A percentile compares a stretch with the other conserved stretches of the same genome.
Evolutionary conservation across 2,329 filamentous ascomycete species (phyloP).

Genomic region (Clonostachys sp.): DNA sequence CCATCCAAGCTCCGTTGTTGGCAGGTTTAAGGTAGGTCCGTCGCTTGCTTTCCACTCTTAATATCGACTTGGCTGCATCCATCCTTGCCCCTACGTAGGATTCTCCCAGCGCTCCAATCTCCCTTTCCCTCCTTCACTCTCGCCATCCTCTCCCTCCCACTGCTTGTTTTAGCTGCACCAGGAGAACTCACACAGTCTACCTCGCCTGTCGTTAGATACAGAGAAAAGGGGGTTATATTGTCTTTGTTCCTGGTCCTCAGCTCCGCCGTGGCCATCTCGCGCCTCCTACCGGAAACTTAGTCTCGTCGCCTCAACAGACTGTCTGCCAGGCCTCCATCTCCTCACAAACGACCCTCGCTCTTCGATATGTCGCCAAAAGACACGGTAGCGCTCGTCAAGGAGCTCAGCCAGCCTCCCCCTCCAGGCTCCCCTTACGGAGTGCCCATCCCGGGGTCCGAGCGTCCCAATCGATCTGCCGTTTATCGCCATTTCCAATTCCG

Average conservation of each 20-base stretch:
- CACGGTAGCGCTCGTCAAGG: slow-evolving; percentile 35
- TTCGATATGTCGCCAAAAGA: slow-evolving; percentile 22
- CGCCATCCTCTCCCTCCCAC: slow-evolving; percentile 3
- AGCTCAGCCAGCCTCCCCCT: slow-evolving; percentile 60
- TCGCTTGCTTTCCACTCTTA: too few species aligned
- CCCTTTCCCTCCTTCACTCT: not conserved
- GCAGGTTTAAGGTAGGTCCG: too few species aligned
- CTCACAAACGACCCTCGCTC: not conserved
- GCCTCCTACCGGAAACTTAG: too few species aligned
- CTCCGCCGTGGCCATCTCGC: not conserved
- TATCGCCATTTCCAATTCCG: slow-evolving; percentile 81
- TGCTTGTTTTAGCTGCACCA: too few species aligned
- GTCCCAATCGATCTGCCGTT: slow-evolving; percentile 65
- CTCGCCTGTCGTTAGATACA: too few species aligned
- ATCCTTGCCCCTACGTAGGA: too few species aligned
- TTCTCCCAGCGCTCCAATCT: too few species aligned
- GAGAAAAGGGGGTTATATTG: too few species aligned
- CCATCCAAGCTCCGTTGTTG: slow-evolving; percentile 1
- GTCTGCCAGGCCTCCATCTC: not conserved
- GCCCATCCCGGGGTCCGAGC: slow-evolving; percentile 68
- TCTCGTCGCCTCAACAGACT: not conserved
- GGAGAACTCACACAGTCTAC: too few species aligned
- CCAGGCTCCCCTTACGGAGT: slow-evolving; percentile 75
- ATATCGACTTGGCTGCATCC: too few species aligned
- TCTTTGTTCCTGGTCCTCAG: not conserved